A percentile compares a stretch with the other conserved stretches of the same genome.
These are phyloP conservation scores for Termitomyces sp. DNA, from an alignment of 768 basidiomycete species.

Conservation along the genomic window DNA sequence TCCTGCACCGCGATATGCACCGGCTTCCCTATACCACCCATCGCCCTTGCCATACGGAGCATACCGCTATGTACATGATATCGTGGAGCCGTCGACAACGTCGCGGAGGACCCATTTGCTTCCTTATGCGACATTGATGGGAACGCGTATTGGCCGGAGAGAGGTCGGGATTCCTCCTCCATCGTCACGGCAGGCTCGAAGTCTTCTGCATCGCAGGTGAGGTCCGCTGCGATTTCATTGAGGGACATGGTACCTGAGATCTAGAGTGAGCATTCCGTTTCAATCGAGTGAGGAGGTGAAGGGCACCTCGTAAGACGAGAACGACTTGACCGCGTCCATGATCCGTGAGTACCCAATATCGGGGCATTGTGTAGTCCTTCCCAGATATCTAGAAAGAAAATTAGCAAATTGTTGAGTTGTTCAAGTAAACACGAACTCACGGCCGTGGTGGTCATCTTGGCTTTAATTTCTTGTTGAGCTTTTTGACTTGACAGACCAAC, in stretches of 20 bases:
- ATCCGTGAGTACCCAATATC: conserved; percentile 85
- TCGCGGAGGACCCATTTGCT: conserved; percentile 15
- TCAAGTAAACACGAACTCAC: conserved; percentile 18
- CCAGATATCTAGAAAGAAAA: conserved; percentile 40
- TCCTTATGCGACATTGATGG: conserved; percentile 23
- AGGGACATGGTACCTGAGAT: conserved; percentile 73
- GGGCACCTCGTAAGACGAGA: conserved; percentile 61
- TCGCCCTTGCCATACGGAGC: conserved; percentile 70
- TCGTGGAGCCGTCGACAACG: conserved; percentile 20
- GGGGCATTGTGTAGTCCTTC: conserved; percentile 66
- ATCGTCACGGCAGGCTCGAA: conserved; percentile 51
- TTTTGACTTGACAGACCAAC: conserved; percentile 20
- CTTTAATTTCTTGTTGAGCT: conserved; percentile 29
- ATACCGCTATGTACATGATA: conserved; percentile 81
- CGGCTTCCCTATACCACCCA: conserved; percentile 74
- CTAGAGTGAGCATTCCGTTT: background rate
- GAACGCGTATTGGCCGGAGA: conserved; percentile 34
- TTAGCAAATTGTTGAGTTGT: background rate
- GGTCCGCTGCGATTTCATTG: conserved; percentile 82
- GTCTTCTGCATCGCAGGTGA: conserved; percentile 72
- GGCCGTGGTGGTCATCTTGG: conserved; percentile 49
- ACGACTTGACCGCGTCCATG: conserved; percentile 71
- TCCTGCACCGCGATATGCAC: conserved; percentile 71
- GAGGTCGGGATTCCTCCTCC: conserved; percentile 25
- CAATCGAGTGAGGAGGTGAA: background rate